Conservation (phyloP, 306 rosid species). For the Trichosanthes truncata region DNA sequence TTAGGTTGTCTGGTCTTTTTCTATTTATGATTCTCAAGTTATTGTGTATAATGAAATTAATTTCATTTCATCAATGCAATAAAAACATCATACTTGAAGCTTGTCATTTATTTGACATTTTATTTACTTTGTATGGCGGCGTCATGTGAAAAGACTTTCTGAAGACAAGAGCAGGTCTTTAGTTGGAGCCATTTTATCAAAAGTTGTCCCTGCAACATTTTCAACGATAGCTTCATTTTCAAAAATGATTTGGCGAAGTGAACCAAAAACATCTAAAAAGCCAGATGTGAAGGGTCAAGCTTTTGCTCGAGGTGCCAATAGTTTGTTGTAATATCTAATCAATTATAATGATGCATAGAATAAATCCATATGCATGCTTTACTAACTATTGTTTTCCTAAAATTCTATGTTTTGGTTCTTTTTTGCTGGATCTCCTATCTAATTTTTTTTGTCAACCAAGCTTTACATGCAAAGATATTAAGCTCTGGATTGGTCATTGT, state of each 20-base stretch:
- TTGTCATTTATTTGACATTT: not conserved
- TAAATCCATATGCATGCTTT: not conserved
- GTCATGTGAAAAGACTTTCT: conserved; percentile 47
- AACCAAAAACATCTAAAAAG: conserved; percentile 47
- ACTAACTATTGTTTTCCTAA: not conserved
- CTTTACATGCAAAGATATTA: not conserved
- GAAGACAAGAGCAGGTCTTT: conserved; percentile 83
- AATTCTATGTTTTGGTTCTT: not conserved
- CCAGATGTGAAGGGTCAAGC: conserved; percentile 53
- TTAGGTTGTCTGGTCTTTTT: conserved; percentile 20
- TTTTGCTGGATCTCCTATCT: not conserved
- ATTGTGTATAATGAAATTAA: not conserved
- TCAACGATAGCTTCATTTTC: conserved; percentile 85
- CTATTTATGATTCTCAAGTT: not conserved
- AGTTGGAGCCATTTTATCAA: conserved; percentile 85
- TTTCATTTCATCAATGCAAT: not conserved
- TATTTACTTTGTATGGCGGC: not conserved
- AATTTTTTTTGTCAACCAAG: not conserved
- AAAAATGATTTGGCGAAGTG: conserved; percentile 79
- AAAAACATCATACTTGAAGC: not conserved
- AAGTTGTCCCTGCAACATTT: conserved; percentile 88
- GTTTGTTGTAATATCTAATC: not conserved
- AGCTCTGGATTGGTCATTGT: not conserved
- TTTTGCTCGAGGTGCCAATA: conserved; percentile 73
- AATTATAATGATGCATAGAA: not conserved